phyloP scores from a whole-genome alignment of 129 eudicot genomes.

The Sambucus nigra region DNA sequence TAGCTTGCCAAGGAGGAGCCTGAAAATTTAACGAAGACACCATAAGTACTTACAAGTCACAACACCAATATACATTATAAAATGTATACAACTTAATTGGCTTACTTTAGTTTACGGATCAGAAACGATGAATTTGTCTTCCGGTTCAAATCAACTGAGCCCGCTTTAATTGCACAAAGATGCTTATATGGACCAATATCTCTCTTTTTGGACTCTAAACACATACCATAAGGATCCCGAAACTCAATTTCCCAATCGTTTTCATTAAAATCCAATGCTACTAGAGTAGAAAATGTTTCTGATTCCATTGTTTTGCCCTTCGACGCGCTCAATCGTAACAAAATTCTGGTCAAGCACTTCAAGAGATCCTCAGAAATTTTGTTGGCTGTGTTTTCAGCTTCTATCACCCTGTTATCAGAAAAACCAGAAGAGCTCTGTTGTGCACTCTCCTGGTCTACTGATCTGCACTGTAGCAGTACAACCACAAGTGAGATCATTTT shows the following conservation, averaged over 20 bases:
- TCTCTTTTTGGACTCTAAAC: conserved; percentile 37
- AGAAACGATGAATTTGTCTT: conserved; percentile 60
- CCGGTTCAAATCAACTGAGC: conserved; percentile 54
- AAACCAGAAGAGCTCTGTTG: conserved; percentile 56
- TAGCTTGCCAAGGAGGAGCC: conserved; percentile 75
- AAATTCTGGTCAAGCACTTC: conserved; percentile 61
- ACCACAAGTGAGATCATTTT: conserved; percentile 10
- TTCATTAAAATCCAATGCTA: conserved; percentile 26
- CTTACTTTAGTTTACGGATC: conserved; percentile 74
- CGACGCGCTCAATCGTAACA: conserved; percentile 52
- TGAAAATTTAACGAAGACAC: conserved; percentile 21
- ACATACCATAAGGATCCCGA: conserved; percentile 61
- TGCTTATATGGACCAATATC: conserved; percentile 67
- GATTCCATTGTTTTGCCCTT: conserved; percentile 57
- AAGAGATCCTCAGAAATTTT: conserved; percentile 62
- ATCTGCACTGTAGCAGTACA: conserved; percentile 30
- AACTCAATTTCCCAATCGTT: conserved; percentile 31
- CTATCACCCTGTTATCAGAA: conserved; percentile 41
- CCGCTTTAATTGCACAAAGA: conserved; percentile 54
- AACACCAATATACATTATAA: no score
- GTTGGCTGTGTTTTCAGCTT: conserved; percentile 60
- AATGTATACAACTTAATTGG: conserved; percentile 1
- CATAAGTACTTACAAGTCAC: no score
- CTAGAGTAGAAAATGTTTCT: conserved; percentile 32
- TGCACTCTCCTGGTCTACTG: conserved; percentile 39